Base-by-base conservation (phyloP, 2,329 filamentous ascomycete species). In the Fusarium domesticum region DNA sequence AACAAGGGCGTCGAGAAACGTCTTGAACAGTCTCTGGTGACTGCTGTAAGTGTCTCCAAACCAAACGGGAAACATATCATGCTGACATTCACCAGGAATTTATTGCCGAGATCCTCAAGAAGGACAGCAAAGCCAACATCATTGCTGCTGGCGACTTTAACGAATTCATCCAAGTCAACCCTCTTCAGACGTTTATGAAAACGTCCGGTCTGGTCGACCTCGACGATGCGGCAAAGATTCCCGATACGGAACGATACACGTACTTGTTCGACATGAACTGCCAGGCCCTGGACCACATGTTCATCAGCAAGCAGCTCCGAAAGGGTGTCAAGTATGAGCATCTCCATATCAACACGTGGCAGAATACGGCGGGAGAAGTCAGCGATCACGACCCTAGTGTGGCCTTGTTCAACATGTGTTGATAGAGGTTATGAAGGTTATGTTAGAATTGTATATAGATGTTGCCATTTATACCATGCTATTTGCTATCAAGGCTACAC, bases 371-470 rank as follows among this genome's bases (percentile, higher is more conserved):
- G 20, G 77, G 77, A 41, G 71, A 78, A 62, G 75, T 79, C 17
- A 83, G 77, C 39, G 84, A 88, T 61, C 85, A 88, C 60, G 85
- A 89, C 58, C 84, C 85, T 0, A 82, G 76, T 35, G 76, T 89
- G 14, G 83, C 78, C 4, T 71, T 67, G 64, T 67, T 88, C 45
- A 73, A 85, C 61, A 64, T 87, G 4, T 89, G 83, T 39, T 60
- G 25, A 55, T 11, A 12, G n/a, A n/a, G n/a, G n/a, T n/a, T n/a
- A n/a, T n/a, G n/a, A n/a, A n/a, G n/a, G n/a, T n/a, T n/a, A n/a
- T n/a, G n/a, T n/a, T n/a, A n/a, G n/a, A n/a, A n/a, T n/a, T n/a
- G n/a, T n/a, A n/a, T n/a, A n/a, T n/a, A n/a, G n/a, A n/a, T n/a
- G n/a, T n/a, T n/a, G n/a, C n/a, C n/a, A n/a, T n/a, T n/a, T n/a